These are phyloP conservation scores for Margaritispora aquatica DNA, from an alignment of 495 filamentous ascomycete species.

Conservation along the genomic window DNA sequence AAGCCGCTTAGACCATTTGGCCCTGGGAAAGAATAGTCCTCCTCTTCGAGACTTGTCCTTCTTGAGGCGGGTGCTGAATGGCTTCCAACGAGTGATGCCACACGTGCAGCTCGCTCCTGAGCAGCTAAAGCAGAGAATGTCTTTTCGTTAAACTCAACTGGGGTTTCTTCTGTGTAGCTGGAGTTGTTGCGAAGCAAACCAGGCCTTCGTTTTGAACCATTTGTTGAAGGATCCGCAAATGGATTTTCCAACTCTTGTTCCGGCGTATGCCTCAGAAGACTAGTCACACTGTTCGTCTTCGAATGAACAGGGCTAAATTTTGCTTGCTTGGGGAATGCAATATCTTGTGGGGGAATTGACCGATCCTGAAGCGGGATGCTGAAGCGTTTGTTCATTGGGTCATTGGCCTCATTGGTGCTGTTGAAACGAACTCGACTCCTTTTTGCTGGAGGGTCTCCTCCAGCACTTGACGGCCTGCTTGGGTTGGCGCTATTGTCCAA, in stretches of 20 bases:
- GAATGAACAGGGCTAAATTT: constrained; percentile 11
- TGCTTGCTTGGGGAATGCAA: constrained; percentile 4
- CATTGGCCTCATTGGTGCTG: constrained; percentile 21
- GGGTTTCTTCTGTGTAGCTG: constrained; percentile 20
- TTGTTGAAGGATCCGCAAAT: constrained; percentile 11
- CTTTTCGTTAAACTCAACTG: constrained; percentile 27
- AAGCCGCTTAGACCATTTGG: constrained; percentile 5
- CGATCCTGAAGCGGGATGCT: constrained; percentile 9
- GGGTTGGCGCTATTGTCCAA: constrained; percentile 12
- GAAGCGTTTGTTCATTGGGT: constrained; percentile 16
- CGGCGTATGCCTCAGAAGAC: constrained; percentile 9
- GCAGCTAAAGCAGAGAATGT: constrained; percentile 33
- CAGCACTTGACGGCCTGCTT: constrained; percentile 14
- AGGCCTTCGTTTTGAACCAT: constrained; percentile 20
- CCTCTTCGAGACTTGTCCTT: constrained; percentile 29
- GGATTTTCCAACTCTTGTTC: constrained; percentile 20
- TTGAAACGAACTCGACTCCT: constrained; percentile 21
- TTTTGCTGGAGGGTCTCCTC: constrained; percentile 1
- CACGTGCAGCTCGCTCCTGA: constrained; percentile 32
- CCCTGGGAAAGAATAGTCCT: constrained; percentile 2
- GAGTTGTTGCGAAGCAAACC: constrained; percentile 32
- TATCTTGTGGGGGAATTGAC: not conserved
- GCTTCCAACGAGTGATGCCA: constrained; percentile 28
- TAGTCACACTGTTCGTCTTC: constrained; percentile 11
- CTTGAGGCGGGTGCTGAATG: constrained; percentile 32